Conservation (phyloP, 495 filamentous ascomycete species). For the Astrocystis sublimbata region DNA sequence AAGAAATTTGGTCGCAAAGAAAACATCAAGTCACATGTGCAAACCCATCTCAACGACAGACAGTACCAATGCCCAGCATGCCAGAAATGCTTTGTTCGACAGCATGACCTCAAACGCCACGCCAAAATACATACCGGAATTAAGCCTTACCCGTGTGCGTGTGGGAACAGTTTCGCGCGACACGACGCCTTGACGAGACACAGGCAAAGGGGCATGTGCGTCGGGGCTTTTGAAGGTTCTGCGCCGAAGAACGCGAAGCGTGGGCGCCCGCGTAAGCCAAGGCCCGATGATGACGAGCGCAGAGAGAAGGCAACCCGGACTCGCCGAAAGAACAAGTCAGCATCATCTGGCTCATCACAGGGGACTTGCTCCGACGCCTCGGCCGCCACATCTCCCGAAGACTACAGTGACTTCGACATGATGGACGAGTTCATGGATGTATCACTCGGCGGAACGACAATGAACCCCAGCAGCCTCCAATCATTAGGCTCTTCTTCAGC, state of each 20-base stretch:
- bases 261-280: constrained; percentile 49
- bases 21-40: constrained; percentile 96
- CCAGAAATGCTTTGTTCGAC: constrained; percentile 90
- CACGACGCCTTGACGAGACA: constrained; percentile 95
- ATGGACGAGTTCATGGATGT: constrained; percentile 51
- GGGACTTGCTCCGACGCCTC: constrained; percentile 53
- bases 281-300: constrained; percentile 61
- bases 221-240: constrained; percentile 84
- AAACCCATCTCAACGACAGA: constrained; percentile 93
- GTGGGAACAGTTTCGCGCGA: constrained; percentile 86
- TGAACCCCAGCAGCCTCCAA: constrained; percentile 44
- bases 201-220: constrained; percentile 90
- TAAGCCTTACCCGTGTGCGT: constrained; percentile 89
- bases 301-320: constrained; percentile 62
- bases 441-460: constrained; percentile 38
- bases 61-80: constrained; percentile 89
- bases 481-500: constrained; percentile 35
- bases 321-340: constrained; percentile 51
- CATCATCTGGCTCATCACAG: constrained; percentile 49
- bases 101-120: constrained; percentile 95
- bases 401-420: constrained; percentile 44
- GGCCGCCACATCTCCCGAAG: constrained; percentile 44
- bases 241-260: constrained; percentile 61
- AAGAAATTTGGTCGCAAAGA: constrained; percentile 91
- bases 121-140: constrained; percentile 93